These are phyloP conservation scores for Haematococcus lacustris DNA, from an alignment of 139 green algal genomes.

Conservation along the genomic window DNA sequence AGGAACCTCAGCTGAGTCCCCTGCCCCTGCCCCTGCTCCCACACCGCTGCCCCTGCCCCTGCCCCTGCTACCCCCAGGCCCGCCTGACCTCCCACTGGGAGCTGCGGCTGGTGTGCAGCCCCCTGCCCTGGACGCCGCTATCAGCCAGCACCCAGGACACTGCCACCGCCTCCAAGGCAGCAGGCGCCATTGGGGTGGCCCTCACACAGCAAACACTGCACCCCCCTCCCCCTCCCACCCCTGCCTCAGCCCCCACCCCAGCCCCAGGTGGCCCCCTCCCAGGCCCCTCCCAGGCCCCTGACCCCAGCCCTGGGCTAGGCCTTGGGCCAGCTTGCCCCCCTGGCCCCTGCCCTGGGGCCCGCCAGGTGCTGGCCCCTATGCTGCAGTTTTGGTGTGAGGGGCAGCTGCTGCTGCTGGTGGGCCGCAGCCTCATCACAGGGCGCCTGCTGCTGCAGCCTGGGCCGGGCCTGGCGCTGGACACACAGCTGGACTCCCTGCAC, in stretches of 20 bases:
- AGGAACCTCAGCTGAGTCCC: not conserved
- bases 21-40: not conserved
- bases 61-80: not conserved
- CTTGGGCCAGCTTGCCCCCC: not conserved
- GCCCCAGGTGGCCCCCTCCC: too few relatives aligned
- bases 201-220: not conserved
- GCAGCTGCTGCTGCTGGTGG: slow-evolving; percentile 13
- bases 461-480: slow-evolving; percentile 16
- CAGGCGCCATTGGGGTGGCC: not conserved
- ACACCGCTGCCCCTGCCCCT: not conserved
- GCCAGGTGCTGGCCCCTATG: slow-evolving; percentile 11
- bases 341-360: not conserved
- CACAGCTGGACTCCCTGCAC: slow-evolving; percentile 2
- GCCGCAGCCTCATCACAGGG: slow-evolving; percentile 22
- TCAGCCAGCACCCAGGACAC: too few relatives aligned
- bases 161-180: not conserved
- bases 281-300: not conserved
- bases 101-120: not conserved
- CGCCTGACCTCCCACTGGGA: not conserved
- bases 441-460: slow-evolving; percentile 21
- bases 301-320: not conserved
- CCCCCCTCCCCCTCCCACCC: not conserved
- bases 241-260: not conserved
- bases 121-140: not conserved
- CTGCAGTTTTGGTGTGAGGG: slow-evolving; percentile 14